Evolutionary conservation across 2,329 filamentous ascomycete genomes (phyloP), one percentile per base, ranked within the genome.

Genomic region (Monilinia vaccinii-corymbosi): DNA sequence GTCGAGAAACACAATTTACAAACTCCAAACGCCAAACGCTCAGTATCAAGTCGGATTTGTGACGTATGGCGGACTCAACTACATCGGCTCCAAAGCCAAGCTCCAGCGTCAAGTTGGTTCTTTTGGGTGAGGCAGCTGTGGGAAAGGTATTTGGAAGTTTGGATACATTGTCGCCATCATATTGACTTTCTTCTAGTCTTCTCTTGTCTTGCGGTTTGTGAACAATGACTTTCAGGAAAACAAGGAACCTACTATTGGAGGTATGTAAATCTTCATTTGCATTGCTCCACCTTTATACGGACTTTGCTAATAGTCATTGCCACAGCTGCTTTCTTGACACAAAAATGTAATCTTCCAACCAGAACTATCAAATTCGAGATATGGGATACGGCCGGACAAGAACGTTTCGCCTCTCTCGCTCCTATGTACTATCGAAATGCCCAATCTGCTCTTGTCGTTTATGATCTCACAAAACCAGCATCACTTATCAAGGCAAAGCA

Each of bases 201-300:
- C 94, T 49, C 86, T 99, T 61, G 94, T 99, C 65, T 83, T 99
- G 73, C 91, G 94, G 72, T 99, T 99, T 77, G 94, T 99, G 73
- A 97, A 97, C 82, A 94, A 99, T 78, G 93, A 97, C 77, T 99
- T 99, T 72, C 94, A 99, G 79, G 94, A 97, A 78, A 97, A 97
- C 78, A 97, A 97, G 81, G 94, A 99, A 75, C 94, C 94, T 64
- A 99, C 94, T 66, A 99, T 99, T 77, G 94, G 94, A 81, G 91
- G 91, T 95, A 82, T 66, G 81, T 42, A 45, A 11, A 50, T 49
- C 42, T 32, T 48, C 31, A 44, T 56, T 56, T 46, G 18, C 25
- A 5, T 11, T 36, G 10, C 45, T 45, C 11, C 25, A 48, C 16
- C 18, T 23, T 28, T 23, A 45, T 36, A 49, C 23, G 21, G 23